Conservation (phyloP, 2,329 filamentous ascomycete genomes). For the Colletotrichum karsti region DNA sequence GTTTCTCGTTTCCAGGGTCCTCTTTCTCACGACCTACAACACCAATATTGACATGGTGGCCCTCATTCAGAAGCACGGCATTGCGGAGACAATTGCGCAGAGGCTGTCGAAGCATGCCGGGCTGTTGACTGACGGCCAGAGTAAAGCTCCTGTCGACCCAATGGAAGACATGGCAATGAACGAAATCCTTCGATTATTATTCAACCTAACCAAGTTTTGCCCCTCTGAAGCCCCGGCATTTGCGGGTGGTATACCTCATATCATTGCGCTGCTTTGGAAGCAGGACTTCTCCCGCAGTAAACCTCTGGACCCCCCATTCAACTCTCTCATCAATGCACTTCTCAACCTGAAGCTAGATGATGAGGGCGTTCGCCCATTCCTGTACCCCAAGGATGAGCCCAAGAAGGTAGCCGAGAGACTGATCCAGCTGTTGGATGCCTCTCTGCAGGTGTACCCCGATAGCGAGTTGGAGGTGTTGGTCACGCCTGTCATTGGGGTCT, state of each 20-base stretch:
- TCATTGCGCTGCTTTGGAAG: constrained; percentile 75
- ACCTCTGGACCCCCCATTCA: constrained; percentile 77
- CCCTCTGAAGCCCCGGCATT: constrained; percentile 70
- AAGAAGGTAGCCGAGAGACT: constrained; percentile 70
- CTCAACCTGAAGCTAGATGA: constrained; percentile 78
- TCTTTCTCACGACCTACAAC: constrained; percentile 83
- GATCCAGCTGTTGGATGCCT: constrained; percentile 73
- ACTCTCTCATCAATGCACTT: constrained; percentile 80
- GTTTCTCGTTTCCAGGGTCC: constrained; percentile 81
- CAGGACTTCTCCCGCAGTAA: constrained; percentile 64
- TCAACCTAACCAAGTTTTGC: constrained; percentile 84
- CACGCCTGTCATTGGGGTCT: constrained; percentile 77
- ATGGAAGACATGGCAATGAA: constrained; percentile 83
- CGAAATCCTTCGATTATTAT: constrained; percentile 88
- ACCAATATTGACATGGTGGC: constrained; percentile 72
- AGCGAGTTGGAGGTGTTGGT: constrained; percentile 76
- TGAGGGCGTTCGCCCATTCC: constrained; percentile 58
- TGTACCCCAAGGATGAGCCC: constrained; percentile 73
- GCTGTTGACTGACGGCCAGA: constrained; percentile 34
- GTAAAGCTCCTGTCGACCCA: constrained; percentile 50
- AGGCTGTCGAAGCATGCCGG: constrained; percentile 77
- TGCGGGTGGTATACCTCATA: constrained; percentile 71
- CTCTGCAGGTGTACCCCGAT: constrained; percentile 70
- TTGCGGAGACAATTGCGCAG: constrained; percentile 74
- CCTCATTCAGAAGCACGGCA: constrained; percentile 71